Percentiles rank a stretch among this genome's conserved stretches.
These are phyloP conservation scores for Diaporthe batatas DNA, from an alignment of 2,329 filamentous ascomycete genomes.

Conservation along the genomic window DNA sequence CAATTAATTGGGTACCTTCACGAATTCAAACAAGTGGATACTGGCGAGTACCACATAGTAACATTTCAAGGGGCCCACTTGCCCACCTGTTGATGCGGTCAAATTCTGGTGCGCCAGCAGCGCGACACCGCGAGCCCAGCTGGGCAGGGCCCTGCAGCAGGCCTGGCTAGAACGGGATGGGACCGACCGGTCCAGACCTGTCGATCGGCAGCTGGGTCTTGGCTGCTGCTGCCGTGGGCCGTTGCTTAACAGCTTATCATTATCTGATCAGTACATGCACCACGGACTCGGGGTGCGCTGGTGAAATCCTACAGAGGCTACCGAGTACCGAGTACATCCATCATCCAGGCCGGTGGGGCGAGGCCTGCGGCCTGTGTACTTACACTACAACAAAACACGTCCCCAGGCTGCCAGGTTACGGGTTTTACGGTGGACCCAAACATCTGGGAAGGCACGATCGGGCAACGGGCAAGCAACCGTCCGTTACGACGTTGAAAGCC, in stretches of 20 bases:
- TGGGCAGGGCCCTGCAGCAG: not conserved
- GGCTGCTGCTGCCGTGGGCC: slow-evolving; percentile 6
- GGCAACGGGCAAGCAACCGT: not conserved
- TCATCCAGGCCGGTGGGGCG: not conserved
- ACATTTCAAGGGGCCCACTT: not conserved
- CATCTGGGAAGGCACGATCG: slow-evolving; percentile 15
- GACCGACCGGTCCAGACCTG: slow-evolving; percentile 42
- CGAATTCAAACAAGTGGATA: no score
- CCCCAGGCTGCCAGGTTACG: slow-evolving; percentile 6
- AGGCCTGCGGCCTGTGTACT: slow-evolving; percentile 3
- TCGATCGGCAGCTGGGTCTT: slow-evolving; percentile 28
- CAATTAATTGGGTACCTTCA: no score
- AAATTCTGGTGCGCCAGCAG: slow-evolving; percentile 8
- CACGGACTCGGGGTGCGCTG: no score
- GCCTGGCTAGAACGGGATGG: slow-evolving; percentile 25
- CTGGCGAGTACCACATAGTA: no score
- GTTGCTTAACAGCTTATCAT: slow-evolving; percentile 22
- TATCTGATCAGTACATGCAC: slow-evolving; percentile 16
- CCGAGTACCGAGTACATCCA: no score
- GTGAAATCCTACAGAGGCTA: not conserved
- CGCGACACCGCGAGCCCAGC: slow-evolving; percentile 17
- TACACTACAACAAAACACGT: no score
- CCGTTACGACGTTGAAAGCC: not conserved
- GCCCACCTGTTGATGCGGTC: not conserved
- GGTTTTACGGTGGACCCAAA: slow-evolving; percentile 9